Evolutionary conservation across 495 filamentous ascomycete species (phyloP).

Genomic region (Pyrenopolyporus hunteri): DNA sequence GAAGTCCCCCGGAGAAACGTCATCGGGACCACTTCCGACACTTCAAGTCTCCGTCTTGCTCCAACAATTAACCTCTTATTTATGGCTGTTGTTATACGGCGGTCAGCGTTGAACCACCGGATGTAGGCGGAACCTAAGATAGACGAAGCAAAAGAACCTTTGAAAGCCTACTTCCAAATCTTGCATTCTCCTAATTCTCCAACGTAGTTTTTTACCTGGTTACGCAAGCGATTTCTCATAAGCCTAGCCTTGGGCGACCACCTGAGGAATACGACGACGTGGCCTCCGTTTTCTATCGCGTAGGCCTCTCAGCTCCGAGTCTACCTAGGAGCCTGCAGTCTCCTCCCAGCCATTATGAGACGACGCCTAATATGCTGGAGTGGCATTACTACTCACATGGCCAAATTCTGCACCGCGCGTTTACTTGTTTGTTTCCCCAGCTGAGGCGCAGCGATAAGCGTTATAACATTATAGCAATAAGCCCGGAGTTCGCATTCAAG

Average conservation of each 20-base stretch:
- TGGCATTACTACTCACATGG: constrained; percentile 7
- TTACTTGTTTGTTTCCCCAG: constrained; percentile 6
- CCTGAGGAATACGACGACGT: constrained; percentile 13
- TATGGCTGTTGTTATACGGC: neutral
- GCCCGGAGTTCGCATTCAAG: constrained; percentile 14
- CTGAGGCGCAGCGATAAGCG: constrained; percentile 9
- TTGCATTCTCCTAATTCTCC: constrained; percentile 1
- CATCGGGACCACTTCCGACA: constrained; percentile 21
- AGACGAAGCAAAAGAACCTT: neutral
- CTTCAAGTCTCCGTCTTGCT: neutral
- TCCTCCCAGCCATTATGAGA: constrained; percentile 4
- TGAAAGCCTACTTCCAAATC: neutral
- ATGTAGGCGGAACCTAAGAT: neutral
- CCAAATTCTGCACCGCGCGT: neutral
- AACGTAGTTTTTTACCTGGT: neutral
- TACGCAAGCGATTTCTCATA: neutral
- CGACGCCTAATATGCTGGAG: constrained; percentile 8
- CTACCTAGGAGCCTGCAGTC: neutral
- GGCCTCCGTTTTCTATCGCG: neutral
- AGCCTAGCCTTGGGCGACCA: constrained; percentile 6
- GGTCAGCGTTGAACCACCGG: constrained; percentile 7
- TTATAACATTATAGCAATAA: constrained; percentile 2
- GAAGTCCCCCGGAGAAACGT: constrained; percentile 14
- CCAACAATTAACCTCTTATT: neutral
- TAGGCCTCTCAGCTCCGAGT: neutral